Evolutionary conservation across 768 basidiomycete species (phyloP).

Genomic region (Lactifluus piperatus): DNA sequence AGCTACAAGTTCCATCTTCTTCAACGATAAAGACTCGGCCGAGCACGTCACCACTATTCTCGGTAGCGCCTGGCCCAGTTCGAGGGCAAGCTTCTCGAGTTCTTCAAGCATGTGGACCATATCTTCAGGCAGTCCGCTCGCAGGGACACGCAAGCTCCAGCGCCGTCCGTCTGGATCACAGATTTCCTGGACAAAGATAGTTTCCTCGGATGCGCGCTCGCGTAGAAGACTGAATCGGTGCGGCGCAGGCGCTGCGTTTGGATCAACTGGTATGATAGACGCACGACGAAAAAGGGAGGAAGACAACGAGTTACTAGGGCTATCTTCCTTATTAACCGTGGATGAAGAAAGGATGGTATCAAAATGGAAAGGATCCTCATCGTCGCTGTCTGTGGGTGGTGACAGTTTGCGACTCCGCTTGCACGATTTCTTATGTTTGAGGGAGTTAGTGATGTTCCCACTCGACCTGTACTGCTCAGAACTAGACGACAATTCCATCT

Average conservation of each 20-base stretch:
- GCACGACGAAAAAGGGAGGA: constrained; percentile 12
- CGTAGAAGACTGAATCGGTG: constrained; percentile 17
- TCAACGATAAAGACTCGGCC: constrained; percentile 7
- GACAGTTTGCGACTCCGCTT: neutral
- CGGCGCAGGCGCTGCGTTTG: constrained; percentile 1
- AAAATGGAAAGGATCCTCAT: constrained; percentile 18
- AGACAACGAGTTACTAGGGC: neutral
- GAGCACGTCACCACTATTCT: constrained; percentile 18
- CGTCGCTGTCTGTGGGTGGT: constrained; percentile 10
- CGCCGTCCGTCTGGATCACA: constrained; percentile 16
- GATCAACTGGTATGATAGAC: constrained; percentile 13
- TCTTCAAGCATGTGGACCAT: constrained; percentile 20
- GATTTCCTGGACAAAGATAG: constrained; percentile 18
- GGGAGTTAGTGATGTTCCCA: neutral
- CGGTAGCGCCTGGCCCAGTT: constrained; percentile 14
- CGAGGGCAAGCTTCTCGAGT: constrained; percentile 15
- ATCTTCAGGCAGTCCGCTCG: constrained; percentile 16
- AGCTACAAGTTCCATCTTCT: neutral
- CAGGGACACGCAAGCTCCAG: constrained; percentile 19
- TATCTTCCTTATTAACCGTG: neutral
- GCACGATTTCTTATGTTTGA: neutral
- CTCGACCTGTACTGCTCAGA: neutral
- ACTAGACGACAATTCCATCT: neutral
- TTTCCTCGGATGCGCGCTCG: constrained; percentile 12
- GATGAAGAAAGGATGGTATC: constrained; percentile 5